Evolutionary conservation across 345 rosid species (phyloP).

Genomic region (Combretum micranthum): DNA sequence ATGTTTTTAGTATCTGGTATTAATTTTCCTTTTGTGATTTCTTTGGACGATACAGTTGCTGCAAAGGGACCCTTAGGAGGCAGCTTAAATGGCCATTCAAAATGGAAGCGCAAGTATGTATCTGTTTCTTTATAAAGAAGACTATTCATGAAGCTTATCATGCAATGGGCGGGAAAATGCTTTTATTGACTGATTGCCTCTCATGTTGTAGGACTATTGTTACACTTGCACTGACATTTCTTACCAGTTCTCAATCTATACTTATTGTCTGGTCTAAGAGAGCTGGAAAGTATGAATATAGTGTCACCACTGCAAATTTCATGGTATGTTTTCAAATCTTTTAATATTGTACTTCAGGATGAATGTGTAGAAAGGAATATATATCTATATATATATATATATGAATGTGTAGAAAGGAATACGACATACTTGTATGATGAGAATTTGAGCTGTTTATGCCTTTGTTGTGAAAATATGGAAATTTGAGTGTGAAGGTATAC

Average conservation of each 20-base stretch:
- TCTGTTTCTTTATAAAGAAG: background rate
- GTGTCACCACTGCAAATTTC: constrained; percentile 94
- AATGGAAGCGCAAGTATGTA: constrained; percentile 80
- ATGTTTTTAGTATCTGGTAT: background rate
- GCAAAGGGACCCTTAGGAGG: constrained; percentile 26
- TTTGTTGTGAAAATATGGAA: background rate
- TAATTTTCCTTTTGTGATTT: too few relatives aligned
- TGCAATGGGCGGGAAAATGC: background rate
- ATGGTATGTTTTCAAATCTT: constrained; percentile 27
- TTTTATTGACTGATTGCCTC: background rate
- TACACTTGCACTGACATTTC: constrained; percentile 74
- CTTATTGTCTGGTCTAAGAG: constrained; percentile 98
- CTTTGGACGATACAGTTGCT: constrained; percentile 22
- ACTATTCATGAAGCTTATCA: too few relatives aligned
- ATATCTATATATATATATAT: too few relatives aligned
- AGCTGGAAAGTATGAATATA: constrained; percentile 94
- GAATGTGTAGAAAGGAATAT: too few relatives aligned
- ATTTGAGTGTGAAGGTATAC: constrained; percentile 6
- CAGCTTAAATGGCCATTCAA: constrained; percentile 32
- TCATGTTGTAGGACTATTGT: constrained; percentile 45
- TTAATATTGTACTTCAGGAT: too few relatives aligned
- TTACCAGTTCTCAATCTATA: constrained; percentile 95
- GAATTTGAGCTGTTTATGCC: background rate
- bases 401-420: too few relatives aligned
- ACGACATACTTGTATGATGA: background rate